Conservation (phyloP, 1,139 yeast species). For the Spencermartinsiella ligniputridi region DNA sequence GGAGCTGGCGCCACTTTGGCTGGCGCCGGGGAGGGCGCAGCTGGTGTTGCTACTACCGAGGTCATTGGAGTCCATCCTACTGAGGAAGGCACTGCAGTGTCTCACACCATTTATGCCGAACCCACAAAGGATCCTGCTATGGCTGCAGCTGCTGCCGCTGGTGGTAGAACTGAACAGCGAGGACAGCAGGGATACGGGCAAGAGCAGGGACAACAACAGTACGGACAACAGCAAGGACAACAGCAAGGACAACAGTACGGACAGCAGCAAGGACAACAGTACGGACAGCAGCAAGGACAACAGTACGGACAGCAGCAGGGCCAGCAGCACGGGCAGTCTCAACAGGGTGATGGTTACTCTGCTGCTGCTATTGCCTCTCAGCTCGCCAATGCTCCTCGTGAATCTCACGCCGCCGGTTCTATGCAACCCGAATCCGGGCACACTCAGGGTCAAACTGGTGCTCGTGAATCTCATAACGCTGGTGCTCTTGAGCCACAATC, state of each 20-base stretch:
- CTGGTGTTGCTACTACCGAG: conserved; percentile 4
- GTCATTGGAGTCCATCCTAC: not conserved
- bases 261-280: not conserved
- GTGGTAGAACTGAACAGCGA: too few relatives aligned
- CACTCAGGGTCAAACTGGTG: too few relatives aligned
- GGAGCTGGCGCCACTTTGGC: conserved; percentile 16
- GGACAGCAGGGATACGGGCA: too few relatives aligned
- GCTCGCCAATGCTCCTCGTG: not conserved
- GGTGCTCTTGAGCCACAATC: too few relatives aligned
- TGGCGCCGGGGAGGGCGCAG: conserved; percentile 3
- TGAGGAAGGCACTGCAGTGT: too few relatives aligned
- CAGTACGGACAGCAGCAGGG: conserved; percentile 8
- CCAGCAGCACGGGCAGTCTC: too few relatives aligned
- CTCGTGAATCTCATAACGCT: too few relatives aligned
- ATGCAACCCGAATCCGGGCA: too few relatives aligned
- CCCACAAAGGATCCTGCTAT: not conserved
- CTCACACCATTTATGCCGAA: not conserved
- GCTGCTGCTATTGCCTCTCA: not conserved
- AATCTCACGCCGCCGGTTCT: not conserved
- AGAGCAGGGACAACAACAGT: too few relatives aligned
- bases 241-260: not conserved
- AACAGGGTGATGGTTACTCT: too few relatives aligned
- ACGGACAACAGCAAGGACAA: too few relatives aligned
- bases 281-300: not conserved
- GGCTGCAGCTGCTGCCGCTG: not conserved